Base-by-base conservation (phyloP, 176 grass and related monocot species). In the Secale cereale region DNA sequence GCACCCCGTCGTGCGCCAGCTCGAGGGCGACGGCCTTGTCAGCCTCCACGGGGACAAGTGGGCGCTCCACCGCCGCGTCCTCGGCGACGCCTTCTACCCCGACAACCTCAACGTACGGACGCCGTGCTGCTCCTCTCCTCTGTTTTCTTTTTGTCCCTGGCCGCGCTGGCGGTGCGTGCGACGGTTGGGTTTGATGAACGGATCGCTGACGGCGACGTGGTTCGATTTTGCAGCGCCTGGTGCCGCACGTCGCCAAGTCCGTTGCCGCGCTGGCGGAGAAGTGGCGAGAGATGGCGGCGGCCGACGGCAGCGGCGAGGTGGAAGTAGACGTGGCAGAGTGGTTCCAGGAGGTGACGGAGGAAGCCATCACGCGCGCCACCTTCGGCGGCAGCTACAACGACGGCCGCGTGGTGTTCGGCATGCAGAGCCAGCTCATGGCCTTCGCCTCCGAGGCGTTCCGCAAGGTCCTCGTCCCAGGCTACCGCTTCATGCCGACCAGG, bases 381-480 rank as follows among this genome's bases (percentile, higher is more conserved):
- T 97, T 94, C 30, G 94, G 94, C 25, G 60, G 84, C 1, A 97
- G 94, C 90, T 94, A 92, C 72, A 85, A 92, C n/a, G 86, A 91
- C 68, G 94, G 92, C 74, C 87, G 89, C 57, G 32, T 69, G 52
- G 94, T 97, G 30, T 97, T 94, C 86, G 76, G 27, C 59, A 83
- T 97, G 80, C 94, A 97, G 84, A 86, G 78, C 32, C 88, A 81
- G 75, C 94, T 92, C 29, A 97, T 97, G 94, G 81, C 85, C 54
- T 91, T 86, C 45, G 92, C 94, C 5, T 78, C 92, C 32, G 94
- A 94, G 83, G 92, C 92, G 20, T 97, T 97, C 77, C 88, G 92
- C 78, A 97, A 94, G 86, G 92, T 97, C 28, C 88, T 97, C 84
- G 89, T 97, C 70, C 94, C 94, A 1, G 94, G 94, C 56, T 97